These are phyloP conservation scores for Rosa hybrid DNA, from an alignment of 331 rosid genomes.

Conservation along the genomic window DNA sequence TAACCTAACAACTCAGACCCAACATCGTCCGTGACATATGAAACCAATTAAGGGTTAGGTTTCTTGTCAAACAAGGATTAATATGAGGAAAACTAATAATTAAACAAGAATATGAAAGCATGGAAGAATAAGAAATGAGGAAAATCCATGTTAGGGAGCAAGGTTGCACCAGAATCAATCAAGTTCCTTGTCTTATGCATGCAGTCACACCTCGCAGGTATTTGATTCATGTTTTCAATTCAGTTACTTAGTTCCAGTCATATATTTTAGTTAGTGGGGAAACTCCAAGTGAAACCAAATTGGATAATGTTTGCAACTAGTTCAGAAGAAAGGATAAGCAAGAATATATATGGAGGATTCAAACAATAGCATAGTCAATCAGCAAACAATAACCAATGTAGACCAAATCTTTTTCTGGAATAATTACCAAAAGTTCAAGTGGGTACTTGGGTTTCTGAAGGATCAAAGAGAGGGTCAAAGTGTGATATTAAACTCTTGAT, in stretches of 20 bases:
- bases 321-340: conserved; percentile 26
- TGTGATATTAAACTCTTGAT: neutral
- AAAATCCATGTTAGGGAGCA: conserved; percentile 70
- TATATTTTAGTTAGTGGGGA: conserved; percentile 25
- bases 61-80: conserved; percentile 27
- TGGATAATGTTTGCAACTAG: conserved; percentile 30
- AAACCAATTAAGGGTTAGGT: conserved; percentile 25
- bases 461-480: conserved; percentile 8
- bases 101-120: conserved; percentile 7
- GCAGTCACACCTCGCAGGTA: conserved; percentile 38
- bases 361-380: too few species aligned
- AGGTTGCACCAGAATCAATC: conserved; percentile 40
- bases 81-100: conserved; percentile 16
- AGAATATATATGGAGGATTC: conserved; percentile 13
- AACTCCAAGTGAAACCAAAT: conserved; percentile 32
- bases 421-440: neutral
- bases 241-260: conserved; percentile 7
- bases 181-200: conserved; percentile 37
- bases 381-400: neutral
- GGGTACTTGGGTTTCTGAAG: neutral
- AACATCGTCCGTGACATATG: conserved; percentile 27
- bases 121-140: conserved; percentile 24
- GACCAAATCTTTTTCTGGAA: neutral
- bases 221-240: conserved; percentile 27
- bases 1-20: conserved; percentile 17